phyloP scores from a whole-genome alignment of 768 basidiomycete genomes.

The Hydnum rufescens region DNA sequence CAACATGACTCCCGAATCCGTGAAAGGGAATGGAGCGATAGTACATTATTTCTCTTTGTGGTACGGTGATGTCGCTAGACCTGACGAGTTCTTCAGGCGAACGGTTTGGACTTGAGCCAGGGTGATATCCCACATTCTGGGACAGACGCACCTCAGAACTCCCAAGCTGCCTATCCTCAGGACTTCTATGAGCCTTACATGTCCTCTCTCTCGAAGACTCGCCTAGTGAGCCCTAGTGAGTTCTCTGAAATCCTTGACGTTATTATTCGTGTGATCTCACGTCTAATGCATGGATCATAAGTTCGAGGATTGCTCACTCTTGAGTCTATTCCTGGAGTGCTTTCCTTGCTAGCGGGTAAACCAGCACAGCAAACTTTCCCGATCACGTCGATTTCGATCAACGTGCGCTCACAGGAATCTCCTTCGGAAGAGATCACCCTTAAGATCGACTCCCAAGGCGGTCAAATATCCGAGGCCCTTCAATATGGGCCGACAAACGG shows the following conservation, averaged over 20 bases:
- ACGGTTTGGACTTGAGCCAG: too few relatives aligned
- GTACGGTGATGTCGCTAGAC: too few relatives aligned
- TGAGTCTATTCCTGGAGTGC: slow-evolving; percentile 56
- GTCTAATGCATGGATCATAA: slow-evolving; percentile 11
- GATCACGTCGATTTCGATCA: slow-evolving; percentile 59
- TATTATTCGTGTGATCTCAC: slow-evolving; percentile 13
- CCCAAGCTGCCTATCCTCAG: too few relatives aligned
- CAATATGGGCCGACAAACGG: slow-evolving; percentile 67
- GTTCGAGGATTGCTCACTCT: slow-evolving; percentile 52
- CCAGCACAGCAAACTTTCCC: slow-evolving; percentile 86
- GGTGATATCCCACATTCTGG: too few relatives aligned
- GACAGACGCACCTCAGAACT: too few relatives aligned
- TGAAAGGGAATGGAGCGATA: too few relatives aligned
- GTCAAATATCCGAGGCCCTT: slow-evolving; percentile 34
- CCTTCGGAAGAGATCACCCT: slow-evolving; percentile 28
- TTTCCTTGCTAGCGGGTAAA: slow-evolving; percentile 77
- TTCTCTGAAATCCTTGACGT: slow-evolving; percentile 2
- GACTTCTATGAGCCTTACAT: slow-evolving; percentile 40
- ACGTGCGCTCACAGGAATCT: slow-evolving; percentile 28
- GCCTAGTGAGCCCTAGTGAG: slow-evolving; percentile 46
- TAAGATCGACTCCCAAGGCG: slow-evolving; percentile 34
- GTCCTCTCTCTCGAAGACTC: slow-evolving; percentile 38
- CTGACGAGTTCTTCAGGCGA: too few relatives aligned
- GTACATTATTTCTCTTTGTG: too few relatives aligned
- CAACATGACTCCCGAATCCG: too few relatives aligned